These are phyloP conservation scores for Debaryomyces psychrophilus DNA, from an alignment of 1,139 yeast species.

Conservation along the genomic window DNA sequence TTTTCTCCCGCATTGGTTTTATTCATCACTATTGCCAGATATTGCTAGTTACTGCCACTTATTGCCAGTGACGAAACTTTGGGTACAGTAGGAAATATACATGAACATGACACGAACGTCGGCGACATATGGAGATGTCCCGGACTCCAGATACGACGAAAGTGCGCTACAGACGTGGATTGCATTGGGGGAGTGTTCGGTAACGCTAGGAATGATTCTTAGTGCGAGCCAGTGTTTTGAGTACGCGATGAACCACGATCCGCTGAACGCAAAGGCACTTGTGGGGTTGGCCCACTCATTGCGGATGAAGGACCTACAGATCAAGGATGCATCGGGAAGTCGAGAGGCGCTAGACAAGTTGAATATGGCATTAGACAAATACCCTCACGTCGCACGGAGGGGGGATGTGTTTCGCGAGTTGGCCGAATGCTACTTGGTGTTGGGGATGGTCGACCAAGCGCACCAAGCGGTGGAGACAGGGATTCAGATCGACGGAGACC, in stretches of 20 bases:
- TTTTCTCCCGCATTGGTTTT: neutral
- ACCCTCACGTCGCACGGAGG: constrained; percentile 36
- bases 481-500: constrained; percentile 42
- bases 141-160: constrained; percentile 17
- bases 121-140: neutral
- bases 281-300: constrained; percentile 46
- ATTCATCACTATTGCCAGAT: neutral
- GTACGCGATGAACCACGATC: constrained; percentile 47
- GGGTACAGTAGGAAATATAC: neutral
- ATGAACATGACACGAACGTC: constrained; percentile 1
- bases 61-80: neutral
- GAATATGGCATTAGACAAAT: constrained; percentile 38
- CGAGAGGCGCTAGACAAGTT: constrained; percentile 48
- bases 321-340: constrained; percentile 44
- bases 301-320: constrained; percentile 38
- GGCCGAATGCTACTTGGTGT: constrained; percentile 50
- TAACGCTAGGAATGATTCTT: constrained; percentile 41
- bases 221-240: constrained; percentile 52
- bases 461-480: constrained; percentile 52
- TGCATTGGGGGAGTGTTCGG: constrained; percentile 54
- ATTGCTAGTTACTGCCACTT: neutral
- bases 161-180: constrained; percentile 51
- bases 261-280: constrained; percentile 44
- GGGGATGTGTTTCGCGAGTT: constrained; percentile 48
- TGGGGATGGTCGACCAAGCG: constrained; percentile 55